Evolutionary conservation across 495 filamentous ascomycete species (phyloP).

Genomic region (Rhypophila decipiens): DNA sequence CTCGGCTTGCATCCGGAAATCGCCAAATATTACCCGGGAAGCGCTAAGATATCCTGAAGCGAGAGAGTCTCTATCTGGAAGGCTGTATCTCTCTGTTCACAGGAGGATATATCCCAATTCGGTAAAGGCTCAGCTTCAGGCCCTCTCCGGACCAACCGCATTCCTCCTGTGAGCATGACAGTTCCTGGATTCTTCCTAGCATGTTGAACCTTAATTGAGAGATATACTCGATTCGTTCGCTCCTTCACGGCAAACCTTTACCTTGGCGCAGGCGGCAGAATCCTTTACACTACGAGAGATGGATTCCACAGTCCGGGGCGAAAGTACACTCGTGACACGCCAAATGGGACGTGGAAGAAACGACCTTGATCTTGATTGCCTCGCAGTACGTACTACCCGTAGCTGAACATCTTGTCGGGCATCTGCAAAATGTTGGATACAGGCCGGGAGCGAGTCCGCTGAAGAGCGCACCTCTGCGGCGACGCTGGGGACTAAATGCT

Average conservation of each 20-base stretch:
- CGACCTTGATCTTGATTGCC: no score
- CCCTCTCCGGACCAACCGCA: background rate
- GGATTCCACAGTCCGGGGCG: no score
- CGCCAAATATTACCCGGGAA: background rate
- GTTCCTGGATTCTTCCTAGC: background rate
- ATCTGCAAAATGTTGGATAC: background rate
- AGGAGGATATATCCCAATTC: background rate
- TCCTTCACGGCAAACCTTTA: background rate
- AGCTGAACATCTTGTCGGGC: background rate
- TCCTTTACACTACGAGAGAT: no score
- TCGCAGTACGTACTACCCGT: background rate
- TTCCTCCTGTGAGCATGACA: background rate
- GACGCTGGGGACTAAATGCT: background rate
- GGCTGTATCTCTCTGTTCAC: background rate
- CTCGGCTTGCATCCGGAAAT: background rate
- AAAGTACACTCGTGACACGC: no score
- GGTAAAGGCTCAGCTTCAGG: no score
- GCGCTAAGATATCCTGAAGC: background rate
- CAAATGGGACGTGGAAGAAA: no score
- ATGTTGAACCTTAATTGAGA: background rate
- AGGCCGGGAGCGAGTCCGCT: no score
- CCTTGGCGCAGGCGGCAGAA: background rate
- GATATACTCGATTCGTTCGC: background rate
- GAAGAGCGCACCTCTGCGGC: background rate
- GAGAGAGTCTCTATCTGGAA: background rate